Evolutionary conservation across 495 filamentous ascomycete species (phyloP).

Genomic region (Pseudomonodictys pantanalensis): DNA sequence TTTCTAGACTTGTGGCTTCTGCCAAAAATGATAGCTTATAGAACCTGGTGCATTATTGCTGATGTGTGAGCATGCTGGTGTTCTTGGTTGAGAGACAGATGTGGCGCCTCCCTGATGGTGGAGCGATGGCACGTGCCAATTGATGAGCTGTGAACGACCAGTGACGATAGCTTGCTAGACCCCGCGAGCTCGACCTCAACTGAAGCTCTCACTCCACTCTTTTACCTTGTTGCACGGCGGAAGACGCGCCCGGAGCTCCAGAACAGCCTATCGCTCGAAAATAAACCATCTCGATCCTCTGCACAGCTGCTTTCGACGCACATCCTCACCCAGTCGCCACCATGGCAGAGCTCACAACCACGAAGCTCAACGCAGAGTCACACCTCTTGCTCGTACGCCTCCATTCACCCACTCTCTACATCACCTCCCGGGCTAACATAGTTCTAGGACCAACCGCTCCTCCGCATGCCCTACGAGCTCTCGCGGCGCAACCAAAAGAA

Average conservation of each 20-base stretch:
- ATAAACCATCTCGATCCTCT: too few relatives aligned
- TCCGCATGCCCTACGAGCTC: conserved; percentile 86
- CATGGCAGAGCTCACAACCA: conserved; percentile 51
- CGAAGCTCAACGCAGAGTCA: conserved; percentile 69
- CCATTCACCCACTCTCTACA: conserved; percentile 6
- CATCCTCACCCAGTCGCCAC: neutral
- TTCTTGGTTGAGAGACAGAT: neutral
- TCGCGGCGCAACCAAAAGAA: conserved; percentile 89
- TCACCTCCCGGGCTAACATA: neutral
- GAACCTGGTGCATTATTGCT: neutral
- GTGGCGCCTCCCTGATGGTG: neutral
- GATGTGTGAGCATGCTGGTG: neutral
- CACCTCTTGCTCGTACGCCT: conserved; percentile 64
- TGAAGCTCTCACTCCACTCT: neutral
- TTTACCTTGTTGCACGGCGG: neutral
- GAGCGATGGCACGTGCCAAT: neutral
- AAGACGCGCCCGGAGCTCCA: neutral
- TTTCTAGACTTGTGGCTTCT: conserved; percentile 23
- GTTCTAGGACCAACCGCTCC: conserved; percentile 84
- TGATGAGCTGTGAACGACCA: neutral
- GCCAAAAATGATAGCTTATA: conserved; percentile 8
- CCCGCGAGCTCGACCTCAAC: conserved; percentile 1
- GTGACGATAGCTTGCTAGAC: neutral
- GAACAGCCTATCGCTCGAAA: neutral
- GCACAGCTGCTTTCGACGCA: neutral